Percentiles rank a stretch among this genome's conserved stretches.
These are phyloP conservation scores for Xerocomus nothofagi DNA, from an alignment of 1,284 basidiomycete species.

Conservation along the genomic window DNA sequence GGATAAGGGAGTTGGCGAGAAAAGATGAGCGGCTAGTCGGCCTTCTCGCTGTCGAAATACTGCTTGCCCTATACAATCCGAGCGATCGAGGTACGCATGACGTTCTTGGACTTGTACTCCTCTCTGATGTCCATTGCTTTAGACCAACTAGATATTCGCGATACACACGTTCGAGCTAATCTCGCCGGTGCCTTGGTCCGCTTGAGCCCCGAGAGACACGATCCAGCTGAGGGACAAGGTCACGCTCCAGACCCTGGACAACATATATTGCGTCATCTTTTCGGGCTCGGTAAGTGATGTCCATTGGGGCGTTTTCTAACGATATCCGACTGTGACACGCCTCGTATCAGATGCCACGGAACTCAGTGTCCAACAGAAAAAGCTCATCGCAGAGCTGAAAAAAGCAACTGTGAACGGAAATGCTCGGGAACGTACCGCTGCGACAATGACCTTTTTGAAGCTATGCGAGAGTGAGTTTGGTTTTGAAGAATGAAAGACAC, in stretches of 20 bases:
- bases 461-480: conserved; percentile 13
- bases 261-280: conserved; percentile 12
- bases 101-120: neutral
- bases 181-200: conserved; percentile 15
- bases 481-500: neutral
- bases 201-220: neutral
- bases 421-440: conserved; percentile 17
- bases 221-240: neutral
- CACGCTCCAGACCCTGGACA: neutral
- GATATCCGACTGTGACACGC: neutral
- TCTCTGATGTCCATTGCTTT: neutral
- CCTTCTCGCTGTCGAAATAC: conserved; percentile 23
- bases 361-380: conserved; percentile 2
- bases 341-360: conserved; percentile 5
- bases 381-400: conserved; percentile 14
- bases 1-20: conserved; percentile 17
- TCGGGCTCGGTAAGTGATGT: conserved; percentile 20
- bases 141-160: conserved; percentile 10
- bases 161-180: conserved; percentile 16
- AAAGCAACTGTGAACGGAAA: neutral
- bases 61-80: conserved; percentile 13
- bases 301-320: neutral
- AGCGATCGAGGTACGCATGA: conserved; percentile 2
- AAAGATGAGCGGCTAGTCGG: conserved; percentile 15
- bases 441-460: conserved; percentile 24